Evolutionary conservation across 2,329 filamentous ascomycete genomes (phyloP), one percentile per base, ranked within the genome.

Genomic region (Stachybotrys chartarum): DNA sequence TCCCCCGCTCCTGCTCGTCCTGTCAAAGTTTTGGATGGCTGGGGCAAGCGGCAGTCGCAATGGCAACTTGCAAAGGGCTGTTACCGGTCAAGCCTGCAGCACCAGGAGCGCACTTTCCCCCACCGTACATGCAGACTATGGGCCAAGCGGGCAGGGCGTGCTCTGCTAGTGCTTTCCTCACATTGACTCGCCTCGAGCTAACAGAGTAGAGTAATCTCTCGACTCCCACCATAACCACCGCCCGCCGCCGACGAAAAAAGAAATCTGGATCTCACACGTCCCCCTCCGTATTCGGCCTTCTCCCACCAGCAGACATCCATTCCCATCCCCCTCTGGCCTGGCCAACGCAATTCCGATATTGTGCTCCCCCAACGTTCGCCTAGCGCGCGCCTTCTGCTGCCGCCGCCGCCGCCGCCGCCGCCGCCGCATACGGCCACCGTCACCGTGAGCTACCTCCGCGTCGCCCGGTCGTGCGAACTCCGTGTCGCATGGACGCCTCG

Each of bases 401-500:
- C 35, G 8, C 35, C 35, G 8, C 35, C 35, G 35, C 14, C 10
- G 10, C 10, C 14, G 8, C 35, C 35, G 8, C 35, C 35, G 8
- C 35, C 35, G 35, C 14, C 10, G 10, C 35, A 42, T 6, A 42
- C 35, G 35, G 55, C 55, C 59, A 58, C 51, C 53, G 56, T 14
- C 35, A 10, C 10, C 35, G 10, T 42, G 24, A 24, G 24, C 35
- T 5, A 14, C 35, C 35, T 10, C 35, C 35, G 52, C 61, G 61
- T 60, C 54, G 56, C 55, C 52, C 58, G 35, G 10, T 42, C 35
- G 35, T 42, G 35, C 35, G 35, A 10, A 14, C 44, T 55, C 52
- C 57, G 58, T 61, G 65, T 62, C 61, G 72, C 69, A 80, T 80
- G 77, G 77, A 80, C 72, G 74, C 73, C 65, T 71, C 76, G 64